Conservation (phyloP, 306 rosid genomes). For the Betula pendula region DNA sequence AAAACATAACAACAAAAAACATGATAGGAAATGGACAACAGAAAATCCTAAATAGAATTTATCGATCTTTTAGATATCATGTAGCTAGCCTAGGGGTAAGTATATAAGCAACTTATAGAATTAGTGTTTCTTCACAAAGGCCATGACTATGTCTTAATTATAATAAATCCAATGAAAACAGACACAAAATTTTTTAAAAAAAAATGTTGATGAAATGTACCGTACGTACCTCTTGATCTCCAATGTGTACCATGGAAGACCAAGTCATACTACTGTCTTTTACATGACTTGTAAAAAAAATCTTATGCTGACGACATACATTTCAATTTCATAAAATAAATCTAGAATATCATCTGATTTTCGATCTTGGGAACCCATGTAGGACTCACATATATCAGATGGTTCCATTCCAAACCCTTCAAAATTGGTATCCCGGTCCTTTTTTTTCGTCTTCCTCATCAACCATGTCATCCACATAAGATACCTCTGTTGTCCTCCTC, state of each 20-base stretch:
- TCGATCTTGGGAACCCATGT: constrained; percentile 11
- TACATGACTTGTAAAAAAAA: not conserved
- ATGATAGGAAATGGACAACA: no score
- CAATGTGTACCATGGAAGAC: not conserved
- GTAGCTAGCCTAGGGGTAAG: not conserved
- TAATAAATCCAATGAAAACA: not conserved
- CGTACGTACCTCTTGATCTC: not conserved
- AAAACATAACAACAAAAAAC: no score
- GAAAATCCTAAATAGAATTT: no score
- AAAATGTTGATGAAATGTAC: not conserved
- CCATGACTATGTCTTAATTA: no score
- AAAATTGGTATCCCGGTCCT: constrained; percentile 32
- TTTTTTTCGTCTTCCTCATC: constrained; percentile 26
- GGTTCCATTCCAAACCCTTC: constrained; percentile 34
- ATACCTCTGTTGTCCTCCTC: constrained; percentile 22
- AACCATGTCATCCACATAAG: constrained; percentile 14
- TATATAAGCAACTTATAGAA: not conserved
- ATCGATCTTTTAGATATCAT: no score
- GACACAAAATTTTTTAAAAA: not conserved
- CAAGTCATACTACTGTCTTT: not conserved
- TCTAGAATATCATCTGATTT: constrained; percentile 35
- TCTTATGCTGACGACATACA: no score
- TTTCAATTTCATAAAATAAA: not conserved
- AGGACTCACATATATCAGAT: constrained; percentile 14
- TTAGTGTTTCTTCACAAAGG: not conserved